Conservation (phyloP, 2,329 filamentous ascomycete species). For the Colletotrichum graminicola region DNA sequence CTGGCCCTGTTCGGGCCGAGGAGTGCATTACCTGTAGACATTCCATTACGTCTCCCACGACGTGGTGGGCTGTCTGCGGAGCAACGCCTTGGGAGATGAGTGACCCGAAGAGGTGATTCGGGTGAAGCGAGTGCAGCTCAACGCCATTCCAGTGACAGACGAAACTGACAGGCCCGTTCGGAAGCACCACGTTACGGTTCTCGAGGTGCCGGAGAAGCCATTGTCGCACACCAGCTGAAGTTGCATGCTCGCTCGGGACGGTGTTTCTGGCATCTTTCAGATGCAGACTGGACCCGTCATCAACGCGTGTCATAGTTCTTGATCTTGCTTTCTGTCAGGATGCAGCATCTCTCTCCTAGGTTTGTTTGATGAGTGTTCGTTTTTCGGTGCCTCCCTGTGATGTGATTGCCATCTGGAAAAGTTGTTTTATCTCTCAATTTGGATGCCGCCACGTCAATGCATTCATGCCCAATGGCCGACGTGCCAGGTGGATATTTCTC, state of each 20-base stretch:
- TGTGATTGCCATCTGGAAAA: neutral
- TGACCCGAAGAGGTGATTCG: constrained; percentile 22
- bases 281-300: neutral
- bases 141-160: constrained; percentile 23
- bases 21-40: neutral
- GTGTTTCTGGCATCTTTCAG: neutral
- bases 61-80: constrained; percentile 12
- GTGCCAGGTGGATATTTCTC: neutral
- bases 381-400: neutral
- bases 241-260: constrained; percentile 20
- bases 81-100: constrained; percentile 25
- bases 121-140: constrained; percentile 26
- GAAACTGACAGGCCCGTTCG: constrained; percentile 13
- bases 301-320: neutral
- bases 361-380: neutral
- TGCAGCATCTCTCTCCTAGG: neutral
- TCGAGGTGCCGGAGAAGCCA: constrained; percentile 23
- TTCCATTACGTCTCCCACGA: constrained; percentile 28
- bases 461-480: neutral
- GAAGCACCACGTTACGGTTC: constrained; percentile 16
- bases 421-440: neutral
- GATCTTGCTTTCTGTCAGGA: neutral
- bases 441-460: neutral
- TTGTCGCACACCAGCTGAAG: constrained; percentile 8
- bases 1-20: no score